A percentile compares a stretch with the other conserved stretches of the same genome.
Evolutionary conservation across 148 eudicot genomes (phyloP).

Genomic region (Fagopyrum tataricum): DNA sequence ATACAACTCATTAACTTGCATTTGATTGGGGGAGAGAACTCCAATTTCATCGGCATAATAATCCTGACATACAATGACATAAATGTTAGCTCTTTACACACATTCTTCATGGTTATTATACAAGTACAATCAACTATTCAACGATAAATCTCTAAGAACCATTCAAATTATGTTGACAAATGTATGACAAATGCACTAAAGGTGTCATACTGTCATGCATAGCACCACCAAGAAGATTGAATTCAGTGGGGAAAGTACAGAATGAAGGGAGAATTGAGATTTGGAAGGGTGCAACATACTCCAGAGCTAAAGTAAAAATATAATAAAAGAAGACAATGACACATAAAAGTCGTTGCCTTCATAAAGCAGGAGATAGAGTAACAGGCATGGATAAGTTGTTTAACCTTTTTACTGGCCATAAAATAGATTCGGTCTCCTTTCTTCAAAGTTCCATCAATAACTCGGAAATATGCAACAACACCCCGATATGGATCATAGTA

Average conservation of each 20-base stretch:
- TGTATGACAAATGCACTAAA: neutral
- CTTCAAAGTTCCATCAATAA: slow-evolving; percentile 85
- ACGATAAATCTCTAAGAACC: neutral
- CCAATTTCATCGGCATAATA: slow-evolving; percentile 95
- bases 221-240: neutral
- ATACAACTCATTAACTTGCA: slow-evolving; percentile 72
- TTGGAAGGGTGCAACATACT: neutral
- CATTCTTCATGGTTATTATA: neutral
- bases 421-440: slow-evolving; percentile 87
- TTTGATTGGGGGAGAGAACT: slow-evolving; percentile 87
- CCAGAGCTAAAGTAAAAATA: neutral
- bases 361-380: neutral
- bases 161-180: neutral
- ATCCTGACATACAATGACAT: slow-evolving; percentile 44
- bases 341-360: neutral
- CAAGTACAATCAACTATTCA: neutral
- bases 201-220: neutral
- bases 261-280: neutral
- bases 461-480: slow-evolving; percentile 87
- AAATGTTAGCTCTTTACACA: neutral
- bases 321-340: neutral
- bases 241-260: neutral
- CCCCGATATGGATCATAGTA: slow-evolving; percentile 95
- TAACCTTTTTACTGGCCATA: slow-evolving; percentile 91
- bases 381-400: slow-evolving; percentile 7